Base-by-base conservation (phyloP, 2,329 filamentous ascomycete genomes). In the Trichoderma endophyticum region DNA sequence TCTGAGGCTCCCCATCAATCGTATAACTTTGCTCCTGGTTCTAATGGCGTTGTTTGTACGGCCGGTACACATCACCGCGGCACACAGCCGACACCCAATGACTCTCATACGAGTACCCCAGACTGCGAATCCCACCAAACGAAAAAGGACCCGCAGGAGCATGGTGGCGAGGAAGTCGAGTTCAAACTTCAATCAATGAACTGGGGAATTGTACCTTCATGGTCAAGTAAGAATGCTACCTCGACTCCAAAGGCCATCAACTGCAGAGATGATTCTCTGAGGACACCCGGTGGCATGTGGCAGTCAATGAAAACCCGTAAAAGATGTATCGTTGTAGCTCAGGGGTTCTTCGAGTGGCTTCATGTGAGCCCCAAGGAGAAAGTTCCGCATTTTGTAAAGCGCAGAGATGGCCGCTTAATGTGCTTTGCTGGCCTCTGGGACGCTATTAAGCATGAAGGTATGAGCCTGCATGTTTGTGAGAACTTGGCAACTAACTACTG, bases 261-360 rank as follows among this genome's bases (percentile, higher is more conserved):
- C 82, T 98, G 95, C 80, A 91, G 95, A 3, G 93, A 95, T 78
- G 95, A 98, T 81, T 96, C 93, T 1, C 84, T 98, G 24, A 85
- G 89, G 6, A 88, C 91, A 11, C 87, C 91, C 9, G 88, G 90
- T 6, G 94, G 95, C 12, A 93, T 98, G 90, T 98, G 96, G 96
- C 92, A 89, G 56, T 90, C 88, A 1, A 97, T 98, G 92, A 98
- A 98, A 83, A 90, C 91, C 73, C 89, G 88, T 76, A 97, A 98
- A 82, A 87, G 96, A 34, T 98, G 96, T 80, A 86, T 98, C 26
- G 90, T 98, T 11, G 79, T 97, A 6, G 94, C 93, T 11, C 92
- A 98, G 81, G 96, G 96, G 1, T 99, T 98, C 81, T 99, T 94
- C 78, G 96, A 99, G 81, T 98, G 96, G 96, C 84, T 97, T 73